Evolutionary conservation across 768 basidiomycete species (phyloP), one percentile per base, ranked within the genome.

Genomic region (Leccinellum rugosiceps): DNA sequence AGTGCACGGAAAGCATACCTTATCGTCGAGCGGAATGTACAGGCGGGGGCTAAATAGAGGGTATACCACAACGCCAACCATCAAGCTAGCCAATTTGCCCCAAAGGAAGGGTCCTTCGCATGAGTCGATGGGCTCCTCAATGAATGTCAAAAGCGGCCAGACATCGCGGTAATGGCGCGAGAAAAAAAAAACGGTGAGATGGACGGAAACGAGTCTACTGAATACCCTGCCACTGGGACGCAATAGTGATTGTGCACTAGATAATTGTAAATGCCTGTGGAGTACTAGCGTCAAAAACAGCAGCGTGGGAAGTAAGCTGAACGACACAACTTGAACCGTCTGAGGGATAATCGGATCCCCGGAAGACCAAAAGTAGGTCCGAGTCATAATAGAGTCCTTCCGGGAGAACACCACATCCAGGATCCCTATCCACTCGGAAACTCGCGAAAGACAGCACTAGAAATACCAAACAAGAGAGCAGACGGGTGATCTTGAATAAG

Each of bases 101-200:
- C 54, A 54, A 30, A 54, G 38, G 3, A 52, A n/a, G 13, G 8
- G 21, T 9, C 53, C 45, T 51, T 54, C 46, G n/a, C 47, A 50
- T n/a, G 31, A 34, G 23, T 50, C 46, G 23, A 19, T 7, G 30
- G 53, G 31, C 25, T 32, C 23, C 13, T 50, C 46, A 2, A 17
- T 32, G 23, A 54, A 34, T n/a, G 45, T 54, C 8, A 54, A 31
- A 50, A 54, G 53, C 4, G 53, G 53, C 53, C 46, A 50, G 8
- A 50, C 10, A 34, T 54, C 46, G 15, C 31, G 53, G 50, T 50
- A 26, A 11, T 8, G 26, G 17, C 17, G 13, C 5, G 6, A 26
- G 13, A 50, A 34, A 46, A 31, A 46, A 31, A 54, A 17, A 4
- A 34, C 14, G 25, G 38, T 30, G 10, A 52, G 41, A 9, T 52